Conservation (phyloP, 164 flowering plant genomes). For the Annona cherimola region DNA sequence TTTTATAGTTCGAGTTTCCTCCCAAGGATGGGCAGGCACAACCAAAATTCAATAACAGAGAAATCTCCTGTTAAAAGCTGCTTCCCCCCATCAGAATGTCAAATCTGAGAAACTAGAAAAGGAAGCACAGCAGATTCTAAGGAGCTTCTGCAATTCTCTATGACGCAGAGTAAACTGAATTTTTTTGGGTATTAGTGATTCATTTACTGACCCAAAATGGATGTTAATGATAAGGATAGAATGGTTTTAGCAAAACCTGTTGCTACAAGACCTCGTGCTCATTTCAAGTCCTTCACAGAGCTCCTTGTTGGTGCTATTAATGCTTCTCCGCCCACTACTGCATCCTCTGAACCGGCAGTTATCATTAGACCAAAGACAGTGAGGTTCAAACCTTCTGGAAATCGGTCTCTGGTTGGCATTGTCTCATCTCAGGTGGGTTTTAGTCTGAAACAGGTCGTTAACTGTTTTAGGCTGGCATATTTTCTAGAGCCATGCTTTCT, state of each 20-base stretch:
- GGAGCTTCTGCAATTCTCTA: neutral
- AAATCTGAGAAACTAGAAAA: neutral
- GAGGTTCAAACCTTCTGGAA: conserved; percentile 49
- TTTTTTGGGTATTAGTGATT: conserved; percentile 10
- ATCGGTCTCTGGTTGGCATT: conserved; percentile 23
- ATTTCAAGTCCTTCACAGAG: conserved; percentile 52
- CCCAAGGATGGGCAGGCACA: conserved; percentile 4
- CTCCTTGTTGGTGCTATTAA: conserved; percentile 68
- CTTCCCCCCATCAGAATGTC: conserved; percentile 1
- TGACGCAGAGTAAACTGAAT: conserved; percentile 1
- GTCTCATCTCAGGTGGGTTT: conserved; percentile 37
- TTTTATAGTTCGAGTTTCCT: conserved; percentile 1
- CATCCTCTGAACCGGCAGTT: conserved; percentile 40
- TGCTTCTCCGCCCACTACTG: conserved; percentile 37
- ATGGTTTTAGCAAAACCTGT: conserved; percentile 71
- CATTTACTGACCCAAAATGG: conserved; percentile 39
- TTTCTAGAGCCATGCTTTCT: neutral
- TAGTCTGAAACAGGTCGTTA: neutral
- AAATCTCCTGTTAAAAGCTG: neutral
- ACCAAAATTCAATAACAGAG: neutral
- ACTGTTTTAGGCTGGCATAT: too few relatives aligned
- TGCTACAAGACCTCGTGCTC: conserved; percentile 67
- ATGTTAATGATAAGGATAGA: conserved; percentile 57
- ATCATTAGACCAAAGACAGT: conserved; percentile 87
- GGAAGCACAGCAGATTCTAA: neutral